phyloP scores from a whole-genome alignment of 306 rosid species.

The Ormosia emarginata region DNA sequence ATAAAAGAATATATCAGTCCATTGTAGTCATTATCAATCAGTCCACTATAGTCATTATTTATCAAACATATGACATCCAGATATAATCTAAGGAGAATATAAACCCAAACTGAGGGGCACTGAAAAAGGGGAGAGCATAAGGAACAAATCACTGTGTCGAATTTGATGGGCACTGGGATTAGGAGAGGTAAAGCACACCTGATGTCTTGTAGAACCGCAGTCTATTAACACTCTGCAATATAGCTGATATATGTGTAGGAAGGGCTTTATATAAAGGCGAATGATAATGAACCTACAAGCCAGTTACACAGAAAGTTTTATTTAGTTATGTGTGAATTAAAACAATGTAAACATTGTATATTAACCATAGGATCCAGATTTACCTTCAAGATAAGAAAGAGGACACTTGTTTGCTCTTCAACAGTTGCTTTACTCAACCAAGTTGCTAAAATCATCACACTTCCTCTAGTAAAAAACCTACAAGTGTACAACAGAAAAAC shows the following conservation, averaged over 20 bases:
- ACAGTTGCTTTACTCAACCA: constrained; percentile 94
- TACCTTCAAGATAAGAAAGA: constrained; percentile 87
- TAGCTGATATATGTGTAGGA: constrained; percentile 89
- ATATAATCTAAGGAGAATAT: no score
- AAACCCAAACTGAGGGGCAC: no score
- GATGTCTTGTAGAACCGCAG: no score
- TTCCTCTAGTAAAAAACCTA: constrained; percentile 85
- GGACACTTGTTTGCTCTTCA: no score
- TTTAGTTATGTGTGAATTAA: neutral
- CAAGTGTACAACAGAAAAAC: constrained; percentile 24
- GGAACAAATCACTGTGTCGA: no score
- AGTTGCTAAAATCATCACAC: constrained; percentile 76
- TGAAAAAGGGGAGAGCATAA: no score
- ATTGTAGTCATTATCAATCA: no score
- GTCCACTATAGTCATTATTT: neutral
- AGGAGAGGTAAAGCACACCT: no score
- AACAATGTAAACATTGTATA: neutral
- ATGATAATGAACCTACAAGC: constrained; percentile 91
- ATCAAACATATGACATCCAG: neutral
- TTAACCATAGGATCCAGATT: constrained; percentile 20
- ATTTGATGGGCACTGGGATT: no score
- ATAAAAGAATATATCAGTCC: no score
- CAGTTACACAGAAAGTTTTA: no score
- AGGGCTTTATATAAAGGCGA: constrained; percentile 81
- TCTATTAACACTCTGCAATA: no score